Base-by-base conservation (phyloP, 225 moss, liverwort and hornwort species). In the Takakia lepidozioides region DNA sequence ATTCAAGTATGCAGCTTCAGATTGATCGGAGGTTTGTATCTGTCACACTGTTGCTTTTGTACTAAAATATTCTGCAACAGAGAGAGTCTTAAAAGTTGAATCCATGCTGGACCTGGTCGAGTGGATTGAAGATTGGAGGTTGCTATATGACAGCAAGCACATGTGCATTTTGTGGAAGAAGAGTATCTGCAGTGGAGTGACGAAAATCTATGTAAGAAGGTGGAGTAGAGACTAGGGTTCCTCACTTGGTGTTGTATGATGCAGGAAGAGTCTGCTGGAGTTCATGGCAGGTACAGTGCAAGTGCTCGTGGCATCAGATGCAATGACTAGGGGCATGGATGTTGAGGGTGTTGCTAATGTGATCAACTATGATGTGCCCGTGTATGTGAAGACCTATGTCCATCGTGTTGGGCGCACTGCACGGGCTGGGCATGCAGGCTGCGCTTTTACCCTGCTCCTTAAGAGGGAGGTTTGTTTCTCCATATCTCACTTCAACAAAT, bases 271-370 rank as follows among this genome's bases (percentile, higher is more conserved):
- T 7, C 47, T 98, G 49, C 78, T 75, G 55, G 90, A 85, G 47
- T 98, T 98, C 25, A 80, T 80, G 55, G 54, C 61, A 26, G 85
- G 91, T n/a, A 62, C 77, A 68, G 98, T 70, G 44, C 80, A 91
- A 46, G 85, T 98, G 23, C 78, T 98, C 37, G 83, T 98, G 52
- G 85, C 98, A 37, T 98, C 98, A 30, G 98, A 98, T 76, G 98
- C 98, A 38, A 91, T 98, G 91, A 98, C 98, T 55, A 74, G 91
- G 57, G 98, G 98, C 46, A 98, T 98, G 98, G 91, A 98, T 58
- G 98, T 98, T 40, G 98, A 98, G 58, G 91, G 98, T 26, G 87
- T 98, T 48, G 85, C 71, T 16, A 91, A 91, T 58, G 98, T 98
- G 23, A 72, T 98, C 21, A 98, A 98, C 60, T 98, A 76, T 28